Percentiles rank a stretch among this genome's conserved stretches.
Evolutionary conservation across 495 filamentous ascomycete genomes (phyloP).

Genomic region (Usnea hakonensis): DNA sequence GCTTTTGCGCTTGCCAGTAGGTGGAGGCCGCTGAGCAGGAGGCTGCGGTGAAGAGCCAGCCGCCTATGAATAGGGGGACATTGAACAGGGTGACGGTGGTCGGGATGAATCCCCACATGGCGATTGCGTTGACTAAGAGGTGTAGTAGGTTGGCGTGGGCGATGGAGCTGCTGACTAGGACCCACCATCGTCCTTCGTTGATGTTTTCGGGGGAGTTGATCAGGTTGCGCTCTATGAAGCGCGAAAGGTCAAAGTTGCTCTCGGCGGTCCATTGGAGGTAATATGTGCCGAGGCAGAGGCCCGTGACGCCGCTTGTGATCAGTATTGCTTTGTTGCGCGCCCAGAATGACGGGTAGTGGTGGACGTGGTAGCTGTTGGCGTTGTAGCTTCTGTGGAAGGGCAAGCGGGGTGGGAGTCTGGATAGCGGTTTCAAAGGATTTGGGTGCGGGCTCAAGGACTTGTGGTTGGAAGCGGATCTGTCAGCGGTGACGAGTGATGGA

Average conservation of each 20-base stretch:
- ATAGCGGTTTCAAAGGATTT: not conserved
- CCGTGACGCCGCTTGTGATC: not conserved
- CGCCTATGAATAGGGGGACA: not conserved
- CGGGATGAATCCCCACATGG: slow-evolving; percentile 6
- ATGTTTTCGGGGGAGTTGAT: slow-evolving; percentile 5
- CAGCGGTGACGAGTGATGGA: not conserved
- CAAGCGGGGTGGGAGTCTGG: not conserved
- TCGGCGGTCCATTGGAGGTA: not conserved
- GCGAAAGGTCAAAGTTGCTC: not conserved
- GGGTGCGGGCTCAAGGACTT: not conserved
- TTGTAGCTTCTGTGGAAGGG: not conserved
- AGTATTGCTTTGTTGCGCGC: not conserved
- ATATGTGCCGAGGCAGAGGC: slow-evolving; percentile 1
- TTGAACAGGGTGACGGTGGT: not conserved
- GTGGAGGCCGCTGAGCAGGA: not conserved
- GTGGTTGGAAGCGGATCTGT: not conserved
- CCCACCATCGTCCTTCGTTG: slow-evolving; percentile 13
- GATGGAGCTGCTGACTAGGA: slow-evolving; percentile 11
- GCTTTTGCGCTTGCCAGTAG: not conserved
- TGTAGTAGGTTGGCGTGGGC: slow-evolving; percentile 7
- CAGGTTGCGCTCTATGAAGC: slow-evolving; percentile 8
- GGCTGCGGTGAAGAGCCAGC: slow-evolving; percentile 4
- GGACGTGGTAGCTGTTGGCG: not conserved
- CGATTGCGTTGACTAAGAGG: slow-evolving; percentile 8
- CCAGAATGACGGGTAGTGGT: not conserved